Evolutionary conservation across 1,284 basidiomycete species (phyloP), one percentile per base, ranked within the genome.

Genomic region (Kalmanozyma brasiliensis): DNA sequence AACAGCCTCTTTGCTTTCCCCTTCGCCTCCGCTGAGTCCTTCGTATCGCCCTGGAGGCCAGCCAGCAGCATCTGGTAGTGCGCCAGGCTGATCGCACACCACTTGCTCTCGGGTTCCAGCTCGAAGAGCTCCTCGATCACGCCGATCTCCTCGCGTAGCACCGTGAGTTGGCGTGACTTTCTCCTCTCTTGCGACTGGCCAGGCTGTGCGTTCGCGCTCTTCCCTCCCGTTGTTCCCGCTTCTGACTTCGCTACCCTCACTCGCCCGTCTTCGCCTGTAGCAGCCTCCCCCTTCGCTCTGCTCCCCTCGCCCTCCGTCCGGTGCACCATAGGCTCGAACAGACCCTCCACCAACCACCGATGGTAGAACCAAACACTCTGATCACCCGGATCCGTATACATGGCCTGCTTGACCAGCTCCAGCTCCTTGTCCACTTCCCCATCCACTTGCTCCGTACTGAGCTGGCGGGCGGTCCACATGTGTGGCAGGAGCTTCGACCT

Each of bases 331-430:
- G n/a, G n/a, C n/a, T n/a, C 5, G 36, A 26, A 19, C 13, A 52
- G 22, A 9, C 24, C 26, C 7, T 91, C 92, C 45, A 98, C 86
- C 0, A 99, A 86, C 94, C 95, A 98, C 16, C 93, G 88, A 79
- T 98, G 96, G 82, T 98, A 98, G 52, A 98, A 88, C 96, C 96
- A 99, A 0, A 93, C 93, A 62, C 92, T 94, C 82, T 97, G 94
- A 82, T 98, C 96, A 44, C 88, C 88, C 1, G 96, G 96, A 80
- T 98, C 95, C 0, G 94, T 97, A 84, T 93, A 99, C 84, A 98
- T 88, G 0, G 95, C 96, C 78, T 96, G 93, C 69, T 90, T 88
- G 19, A 97, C 89, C 11, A 97, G 86, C 43, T 95, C 92, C 77
- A 95, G 92, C 79, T 98, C 96, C 93, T 78, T 23, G n/a, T 65